Evolutionary conservation across 2,329 filamentous ascomycete genomes (phyloP).

Genomic region (Pseudogymnoascus sp.): DNA sequence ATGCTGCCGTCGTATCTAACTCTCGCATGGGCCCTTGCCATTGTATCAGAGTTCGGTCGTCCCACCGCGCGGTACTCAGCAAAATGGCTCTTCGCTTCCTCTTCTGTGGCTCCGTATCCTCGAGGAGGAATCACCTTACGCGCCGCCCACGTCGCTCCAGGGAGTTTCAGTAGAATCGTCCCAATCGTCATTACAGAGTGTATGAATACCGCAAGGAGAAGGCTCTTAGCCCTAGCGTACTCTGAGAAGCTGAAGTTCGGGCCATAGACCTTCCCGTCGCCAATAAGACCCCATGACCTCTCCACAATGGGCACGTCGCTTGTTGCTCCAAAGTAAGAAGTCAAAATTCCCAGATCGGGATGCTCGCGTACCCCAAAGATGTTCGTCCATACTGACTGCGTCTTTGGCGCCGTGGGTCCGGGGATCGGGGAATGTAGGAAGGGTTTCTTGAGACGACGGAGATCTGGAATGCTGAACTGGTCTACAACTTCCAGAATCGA

Average conservation of each 20-base stretch:
- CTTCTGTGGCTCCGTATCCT: conserved; percentile 45
- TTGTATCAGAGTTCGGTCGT: conserved; percentile 44
- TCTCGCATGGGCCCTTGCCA: conserved; percentile 42
- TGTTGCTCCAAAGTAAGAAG: conserved; percentile 42
- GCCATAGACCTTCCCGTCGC: conserved; percentile 46
- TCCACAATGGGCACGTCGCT: conserved; percentile 50
- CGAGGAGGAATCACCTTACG: conserved; percentile 42
- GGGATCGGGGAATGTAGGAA: conserved; percentile 52
- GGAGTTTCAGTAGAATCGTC: conserved; percentile 32
- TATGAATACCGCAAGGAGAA: conserved; percentile 41
- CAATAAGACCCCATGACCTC: conserved; percentile 53
- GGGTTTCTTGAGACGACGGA: conserved; percentile 40
- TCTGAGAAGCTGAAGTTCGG: conserved; percentile 53
- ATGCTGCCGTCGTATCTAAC: conserved; percentile 52
- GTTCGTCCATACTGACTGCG: conserved; percentile 35
- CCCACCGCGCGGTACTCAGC: conserved; percentile 59
- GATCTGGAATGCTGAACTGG: conserved; percentile 40
- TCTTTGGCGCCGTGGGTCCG: conserved; percentile 25
- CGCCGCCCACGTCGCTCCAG: conserved; percentile 34
- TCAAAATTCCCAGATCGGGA: conserved; percentile 47
- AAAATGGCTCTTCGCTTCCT: conserved; percentile 49
- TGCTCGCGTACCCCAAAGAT: conserved; percentile 44
- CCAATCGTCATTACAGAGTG: conserved; percentile 43
- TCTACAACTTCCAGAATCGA: conserved; percentile 57
- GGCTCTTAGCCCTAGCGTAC: conserved; percentile 44